Evolutionary conservation across 345 rosid genomes (phyloP), one percentile per base, ranked within the genome.

Genomic region (Jatropha curcas): DNA sequence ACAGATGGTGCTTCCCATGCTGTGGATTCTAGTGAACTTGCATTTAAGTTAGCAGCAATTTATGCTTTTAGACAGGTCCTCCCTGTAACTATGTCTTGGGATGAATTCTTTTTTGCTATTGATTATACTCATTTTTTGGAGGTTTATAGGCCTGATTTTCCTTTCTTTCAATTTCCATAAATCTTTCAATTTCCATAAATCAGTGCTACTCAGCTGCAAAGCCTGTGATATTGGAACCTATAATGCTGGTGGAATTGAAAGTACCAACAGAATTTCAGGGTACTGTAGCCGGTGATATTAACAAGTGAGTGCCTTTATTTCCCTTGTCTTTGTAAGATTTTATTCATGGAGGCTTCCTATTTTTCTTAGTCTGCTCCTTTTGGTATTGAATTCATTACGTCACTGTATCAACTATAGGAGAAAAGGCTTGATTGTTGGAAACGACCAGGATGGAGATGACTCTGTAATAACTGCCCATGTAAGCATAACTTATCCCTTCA

Each of bases 191-290:
- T 74, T 64, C 46, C 55, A 7, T 69, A 56, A 60, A 67, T 73
- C 88, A 90, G 86, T 93, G 97, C 80, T 96, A 96, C 73, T 25
- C 89, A 37, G 89, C 92, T 58, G 97, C 99, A 63, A 91, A 74
- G 76, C 99, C 98, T 70, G 94, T 87, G 72, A 93, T 96, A 60
- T 79, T 96, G 79, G 99, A 96, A 82, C 99, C 99, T 10, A 83
- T 96, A 52, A 96, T 96, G 98, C 70, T 88, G 85, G 96, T 96
- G 28, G 99, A 96, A 86, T 80, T 96, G 78, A 96, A 96, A 83
- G 90, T 88, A 16, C 99, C 99, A 10, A 88, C 97, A 24, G 98
- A 96, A 70, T 93, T 91, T 82, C 99, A 96, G 90, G 99, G 99
- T 11, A 85, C 92, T 37, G 97, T 90, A 59, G 93, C 95, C 70